Evolutionary conservation across 352 stramenopile species (phyloP).

Genomic region (Globisporangium camurandrum): DNA sequence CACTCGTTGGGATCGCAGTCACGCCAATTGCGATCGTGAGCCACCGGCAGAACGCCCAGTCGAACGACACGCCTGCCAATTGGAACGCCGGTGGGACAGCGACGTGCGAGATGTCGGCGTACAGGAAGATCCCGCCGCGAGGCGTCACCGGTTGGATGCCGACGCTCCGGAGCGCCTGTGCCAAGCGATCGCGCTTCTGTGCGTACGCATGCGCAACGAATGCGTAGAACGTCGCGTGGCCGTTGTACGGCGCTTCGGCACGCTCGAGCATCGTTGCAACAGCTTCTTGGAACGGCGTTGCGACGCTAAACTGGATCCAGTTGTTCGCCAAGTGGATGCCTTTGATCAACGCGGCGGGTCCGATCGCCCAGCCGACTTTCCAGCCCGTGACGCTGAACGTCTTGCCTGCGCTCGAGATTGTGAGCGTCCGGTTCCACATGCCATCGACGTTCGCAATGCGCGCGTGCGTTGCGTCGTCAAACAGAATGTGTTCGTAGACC

Average conservation of each 20-base stretch:
- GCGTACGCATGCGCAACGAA: slow-evolving; percentile 72
- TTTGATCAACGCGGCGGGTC: slow-evolving; percentile 63
- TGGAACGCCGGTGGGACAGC: slow-evolving; percentile 46
- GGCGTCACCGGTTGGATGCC: slow-evolving; percentile 59
- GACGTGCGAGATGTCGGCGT: slow-evolving; percentile 70
- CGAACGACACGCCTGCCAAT: slow-evolving; percentile 44
- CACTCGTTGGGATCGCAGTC: slow-evolving; percentile 87
- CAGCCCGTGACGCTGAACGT: slow-evolving; percentile 91
- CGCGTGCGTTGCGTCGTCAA: slow-evolving; percentile 63
- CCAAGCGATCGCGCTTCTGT: slow-evolving; percentile 63
- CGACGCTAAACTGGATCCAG: slow-evolving; percentile 84
- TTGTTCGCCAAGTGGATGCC: slow-evolving; percentile 78
- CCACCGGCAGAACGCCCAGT: slow-evolving; percentile 92
- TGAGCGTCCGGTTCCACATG: slow-evolving; percentile 84
- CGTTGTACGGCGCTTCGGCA: slow-evolving; percentile 61
- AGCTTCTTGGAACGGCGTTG: slow-evolving; percentile 81
- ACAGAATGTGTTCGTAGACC: slow-evolving; percentile 97
- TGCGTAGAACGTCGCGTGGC: slow-evolving; percentile 69
- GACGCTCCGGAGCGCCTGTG: slow-evolving; percentile 36
- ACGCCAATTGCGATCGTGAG: slow-evolving; percentile 89
- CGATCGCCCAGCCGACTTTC: slow-evolving; percentile 91
- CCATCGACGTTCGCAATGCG: slow-evolving; percentile 72
- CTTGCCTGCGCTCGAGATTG: slow-evolving; percentile 89
- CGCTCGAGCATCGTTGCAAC: slow-evolving; percentile 73
- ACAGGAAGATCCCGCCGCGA: slow-evolving; percentile 71